A percentile compares a stretch with the other conserved stretches of the same genome.
phyloP scores from a whole-genome alignment of 352 stramenopile species.

The Pythium volutum region DNA sequence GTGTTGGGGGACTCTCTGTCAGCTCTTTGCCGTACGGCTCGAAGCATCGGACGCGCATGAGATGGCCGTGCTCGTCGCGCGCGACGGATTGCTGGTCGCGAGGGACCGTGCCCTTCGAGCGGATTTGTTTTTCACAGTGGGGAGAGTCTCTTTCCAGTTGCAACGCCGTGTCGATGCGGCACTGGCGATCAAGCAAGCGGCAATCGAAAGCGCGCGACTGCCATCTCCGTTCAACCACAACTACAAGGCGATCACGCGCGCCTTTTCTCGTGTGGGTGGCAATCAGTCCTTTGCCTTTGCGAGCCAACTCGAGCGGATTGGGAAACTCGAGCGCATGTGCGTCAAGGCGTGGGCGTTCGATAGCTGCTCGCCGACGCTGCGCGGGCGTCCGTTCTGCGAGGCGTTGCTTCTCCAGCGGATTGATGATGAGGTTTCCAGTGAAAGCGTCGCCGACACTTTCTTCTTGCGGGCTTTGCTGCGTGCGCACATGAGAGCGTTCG shows the following conservation, averaged over 20 bases:
- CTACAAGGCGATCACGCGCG: slow-evolving; percentile 36
- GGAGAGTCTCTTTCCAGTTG: background rate
- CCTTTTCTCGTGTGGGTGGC: slow-evolving; percentile 30
- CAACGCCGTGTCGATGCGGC: slow-evolving; percentile 1
- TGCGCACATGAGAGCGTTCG: slow-evolving; percentile 46
- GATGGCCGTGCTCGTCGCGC: slow-evolving; percentile 15
- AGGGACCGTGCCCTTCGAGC: slow-evolving; percentile 12
- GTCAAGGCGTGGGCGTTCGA: slow-evolving; percentile 53
- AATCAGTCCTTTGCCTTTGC: slow-evolving; percentile 38
- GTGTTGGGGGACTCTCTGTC: slow-evolving; percentile 19
- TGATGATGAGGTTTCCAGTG: slow-evolving; percentile 36
- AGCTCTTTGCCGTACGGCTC: slow-evolving; percentile 10
- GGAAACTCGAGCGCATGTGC: slow-evolving; percentile 65
- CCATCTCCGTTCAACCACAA: slow-evolving; percentile 16
- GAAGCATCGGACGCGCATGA: slow-evolving; percentile 9
- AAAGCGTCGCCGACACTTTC: slow-evolving; percentile 43
- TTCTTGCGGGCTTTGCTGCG: slow-evolving; percentile 49
- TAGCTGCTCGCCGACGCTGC: slow-evolving; percentile 35
- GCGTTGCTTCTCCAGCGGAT: slow-evolving; percentile 57
- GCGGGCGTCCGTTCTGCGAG: slow-evolving; percentile 47
- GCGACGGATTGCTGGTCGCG: slow-evolving; percentile 7
- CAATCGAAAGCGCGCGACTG: slow-evolving; percentile 15
- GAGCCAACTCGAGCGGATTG: slow-evolving; percentile 35
- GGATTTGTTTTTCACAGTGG: slow-evolving; percentile 14
- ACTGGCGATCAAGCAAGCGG: slow-evolving; percentile 17